Evolutionary conservation across 352 stramenopile genomes (phyloP), one percentile per base, ranked within the genome.

Genomic region (Aphanomyces invadans): DNA sequence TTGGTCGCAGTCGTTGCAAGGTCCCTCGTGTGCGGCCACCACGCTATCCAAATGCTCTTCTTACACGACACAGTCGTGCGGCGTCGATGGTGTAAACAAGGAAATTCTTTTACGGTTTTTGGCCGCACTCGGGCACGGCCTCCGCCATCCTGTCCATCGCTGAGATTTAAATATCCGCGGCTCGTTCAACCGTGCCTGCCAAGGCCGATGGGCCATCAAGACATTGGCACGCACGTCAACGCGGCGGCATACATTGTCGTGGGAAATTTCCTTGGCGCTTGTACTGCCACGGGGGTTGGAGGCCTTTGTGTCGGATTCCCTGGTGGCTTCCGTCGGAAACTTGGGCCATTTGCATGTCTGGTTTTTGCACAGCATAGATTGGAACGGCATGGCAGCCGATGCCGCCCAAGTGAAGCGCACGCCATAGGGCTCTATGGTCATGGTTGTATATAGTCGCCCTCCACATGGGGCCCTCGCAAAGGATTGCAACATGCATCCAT

Each of bases 121-220:
- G 33, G 17, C 17, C 26, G 4, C 42, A 26, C 48, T 49, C 29
- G 25, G 38, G 59, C 4, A 44, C 59, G 26, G 19, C 59, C 4
- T 38, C 59, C 5, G 83, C 80, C 39, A 56, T 89, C 48, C 57
- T 89, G 1, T 79, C 80, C 48, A 65, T 89, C 28, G 78, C 89
- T 69, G 78, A 79, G 52, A n/a, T n/a, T 88, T 83, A 51, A 71
- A 89, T 64, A 73, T 89, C 67, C 70, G 76, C 31, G 84, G 90
- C 59, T 75, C 80, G 0, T 60, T 89, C 26, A 90, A 92, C 69
- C 71, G 72, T 25, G 79, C 86, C 19, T 87, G 88, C 80, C 84
- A 90, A 61, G 84, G 84, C 38, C 81, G 55, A 88, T 76, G 5
- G 81, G 81, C 4, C 75, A 76, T 10, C 79, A 89, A 33, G 70